Percentiles rank a stretch among this genome's conserved stretches.
These are phyloP conservation scores for Adansonia grandidieri DNA, from an alignment of 441 rosid genomes.

Conservation along the genomic window DNA sequence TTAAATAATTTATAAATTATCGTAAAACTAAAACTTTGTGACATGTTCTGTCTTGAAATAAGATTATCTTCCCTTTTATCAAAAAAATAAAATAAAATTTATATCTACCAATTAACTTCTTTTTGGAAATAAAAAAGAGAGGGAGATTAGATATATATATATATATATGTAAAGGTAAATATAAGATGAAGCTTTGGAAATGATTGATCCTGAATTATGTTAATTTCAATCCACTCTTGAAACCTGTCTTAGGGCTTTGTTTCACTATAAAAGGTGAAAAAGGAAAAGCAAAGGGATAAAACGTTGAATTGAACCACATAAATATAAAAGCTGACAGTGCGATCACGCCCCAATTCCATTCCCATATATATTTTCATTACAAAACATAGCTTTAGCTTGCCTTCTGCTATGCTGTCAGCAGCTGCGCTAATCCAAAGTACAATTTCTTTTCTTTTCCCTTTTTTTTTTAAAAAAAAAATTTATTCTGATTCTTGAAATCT, in stretches of 20 bases:
- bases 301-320: conserved; percentile 16
- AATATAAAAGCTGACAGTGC: conserved; percentile 20
- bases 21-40: no score
- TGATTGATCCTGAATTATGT: neutral
- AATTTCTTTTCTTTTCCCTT: neutral
- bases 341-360: conserved; percentile 28
- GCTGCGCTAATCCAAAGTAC: neutral
- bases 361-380: neutral
- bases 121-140: no score
- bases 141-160: no score
- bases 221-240: neutral
- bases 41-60: no score
- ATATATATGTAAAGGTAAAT: neutral
- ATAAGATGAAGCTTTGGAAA: conserved; percentile 1
- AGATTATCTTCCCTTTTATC: no score
- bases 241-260: neutral
- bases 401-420: neutral
- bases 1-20: no score
- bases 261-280: conserved; percentile 16
- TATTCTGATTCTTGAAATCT: neutral
- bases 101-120: no score
- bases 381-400: neutral
- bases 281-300: neutral
- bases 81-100: no score
- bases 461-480: neutral